A percentile compares a stretch with the other conserved stretches of the same genome.
Conservation (phyloP, 2,329 filamentous ascomycete species). For the Bipolaris victoriae region DNA sequence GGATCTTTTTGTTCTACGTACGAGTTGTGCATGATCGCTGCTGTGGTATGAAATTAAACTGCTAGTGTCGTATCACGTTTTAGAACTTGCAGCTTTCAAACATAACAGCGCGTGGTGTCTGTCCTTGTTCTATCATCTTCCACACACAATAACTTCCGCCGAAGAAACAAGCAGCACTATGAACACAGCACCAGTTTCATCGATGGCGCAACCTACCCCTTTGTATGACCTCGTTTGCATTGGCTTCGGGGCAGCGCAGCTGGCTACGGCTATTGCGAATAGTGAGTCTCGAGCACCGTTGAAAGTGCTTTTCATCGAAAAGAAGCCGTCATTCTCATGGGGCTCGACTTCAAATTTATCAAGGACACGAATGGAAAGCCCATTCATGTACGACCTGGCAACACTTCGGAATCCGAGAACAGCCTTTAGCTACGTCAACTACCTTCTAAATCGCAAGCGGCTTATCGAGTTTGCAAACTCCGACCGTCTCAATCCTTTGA, state of each 20-base stretch:
- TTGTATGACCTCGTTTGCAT: slow-evolving; percentile 45
- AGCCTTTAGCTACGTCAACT: slow-evolving; percentile 45
- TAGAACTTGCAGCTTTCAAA: slow-evolving; percentile 2
- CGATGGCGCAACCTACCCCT: slow-evolving; percentile 19
- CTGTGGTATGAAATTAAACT: slow-evolving; percentile 10
- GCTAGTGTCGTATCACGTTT: slow-evolving; percentile 11
- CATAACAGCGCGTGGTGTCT: neutral
- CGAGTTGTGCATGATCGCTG: slow-evolving; percentile 9
- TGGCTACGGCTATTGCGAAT: slow-evolving; percentile 47
- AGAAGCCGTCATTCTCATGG: slow-evolving; percentile 44
- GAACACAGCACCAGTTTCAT: slow-evolving; percentile 20
- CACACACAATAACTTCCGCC: slow-evolving; percentile 30
- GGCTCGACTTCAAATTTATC: slow-evolving; percentile 34
- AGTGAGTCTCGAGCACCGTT: slow-evolving; percentile 35
- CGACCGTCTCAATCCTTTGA: slow-evolving; percentile 45
- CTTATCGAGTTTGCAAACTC: slow-evolving; percentile 48
- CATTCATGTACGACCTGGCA: slow-evolving; percentile 47
- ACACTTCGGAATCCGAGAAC: slow-evolving; percentile 46
- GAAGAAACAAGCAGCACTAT: slow-evolving; percentile 21
- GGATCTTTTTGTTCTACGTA: slow-evolving; percentile 17
- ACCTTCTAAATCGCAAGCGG: slow-evolving; percentile 39
- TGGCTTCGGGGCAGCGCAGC: slow-evolving; percentile 45
- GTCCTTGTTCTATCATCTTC: neutral
- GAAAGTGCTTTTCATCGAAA: slow-evolving; percentile 42
- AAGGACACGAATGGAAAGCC: slow-evolving; percentile 43